A percentile compares a stretch with the other conserved stretches of the same genome.
These are phyloP conservation scores for Cladosporium sp. DNA, from an alignment of 2,329 filamentous ascomycete species.

Conservation along the genomic window DNA sequence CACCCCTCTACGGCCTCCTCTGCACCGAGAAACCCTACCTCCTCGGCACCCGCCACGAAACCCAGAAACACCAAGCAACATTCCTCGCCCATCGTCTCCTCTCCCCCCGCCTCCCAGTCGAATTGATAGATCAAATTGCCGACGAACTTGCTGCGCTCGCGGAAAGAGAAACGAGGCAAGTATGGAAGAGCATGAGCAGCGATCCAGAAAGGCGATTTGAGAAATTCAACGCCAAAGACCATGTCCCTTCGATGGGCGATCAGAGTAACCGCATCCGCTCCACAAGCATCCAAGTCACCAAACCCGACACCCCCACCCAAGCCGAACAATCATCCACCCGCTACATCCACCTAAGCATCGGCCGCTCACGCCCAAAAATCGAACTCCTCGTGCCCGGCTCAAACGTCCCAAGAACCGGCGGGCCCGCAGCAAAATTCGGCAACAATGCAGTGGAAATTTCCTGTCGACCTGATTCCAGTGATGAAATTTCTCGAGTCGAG, in stretches of 20 bases:
- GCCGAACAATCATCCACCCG: neutral
- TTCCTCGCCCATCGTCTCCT: neutral
- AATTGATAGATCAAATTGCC: neutral
- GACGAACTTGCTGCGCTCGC: neutral
- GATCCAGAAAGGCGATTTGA: neutral
- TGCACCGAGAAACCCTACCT: constrained; percentile 1
- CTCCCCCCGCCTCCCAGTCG: neutral
- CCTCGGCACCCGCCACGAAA: neutral
- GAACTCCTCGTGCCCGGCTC: neutral
- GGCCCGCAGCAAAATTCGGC: neutral
- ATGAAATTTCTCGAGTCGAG: neutral
- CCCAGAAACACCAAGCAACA: neutral
- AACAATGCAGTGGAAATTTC: neutral
- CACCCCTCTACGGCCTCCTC: constrained; percentile 7
- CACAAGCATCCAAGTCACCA: neutral
- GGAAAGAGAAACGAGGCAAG: neutral
- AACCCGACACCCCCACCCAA: no score
- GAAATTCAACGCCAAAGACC: neutral
- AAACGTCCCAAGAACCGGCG: neutral
- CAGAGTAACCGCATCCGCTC: neutral
- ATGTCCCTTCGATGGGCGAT: neutral
- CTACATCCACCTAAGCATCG: neutral
- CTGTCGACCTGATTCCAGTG: neutral
- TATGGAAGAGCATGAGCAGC: neutral
- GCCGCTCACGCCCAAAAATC: neutral